phyloP scores from a whole-genome alignment of 2,329 filamentous ascomycete genomes.

The Aspergillus luchuensis region DNA sequence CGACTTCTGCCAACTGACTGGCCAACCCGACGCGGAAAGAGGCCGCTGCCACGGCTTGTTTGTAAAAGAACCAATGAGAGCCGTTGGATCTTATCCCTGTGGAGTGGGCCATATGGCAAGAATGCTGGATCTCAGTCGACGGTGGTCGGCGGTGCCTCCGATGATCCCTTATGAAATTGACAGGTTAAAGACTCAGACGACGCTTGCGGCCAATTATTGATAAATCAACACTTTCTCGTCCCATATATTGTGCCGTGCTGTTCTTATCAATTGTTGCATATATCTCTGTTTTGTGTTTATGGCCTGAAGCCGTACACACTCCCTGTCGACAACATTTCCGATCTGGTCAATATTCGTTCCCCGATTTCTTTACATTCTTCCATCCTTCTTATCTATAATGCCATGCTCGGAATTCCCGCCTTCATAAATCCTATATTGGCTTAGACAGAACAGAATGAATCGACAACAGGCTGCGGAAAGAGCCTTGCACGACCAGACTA shows the following conservation, averaged over 20 bases:
- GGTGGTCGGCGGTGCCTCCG: slow-evolving; percentile 16
- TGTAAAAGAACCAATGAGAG: not conserved
- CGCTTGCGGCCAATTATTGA: not conserved
- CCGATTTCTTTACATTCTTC: not conserved
- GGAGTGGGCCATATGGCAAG: not conserved
- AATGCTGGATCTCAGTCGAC: not conserved
- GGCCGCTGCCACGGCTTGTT: slow-evolving; percentile 2
- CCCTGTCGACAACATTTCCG: not conserved
- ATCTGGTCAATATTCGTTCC: not conserved
- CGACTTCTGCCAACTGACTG: not conserved
- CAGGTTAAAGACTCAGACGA: slow-evolving; percentile 5
- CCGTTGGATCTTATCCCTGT: not conserved
- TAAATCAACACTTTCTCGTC: not conserved
- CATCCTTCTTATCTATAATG: not conserved
- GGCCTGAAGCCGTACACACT: not conserved
- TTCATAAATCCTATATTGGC: not conserved
- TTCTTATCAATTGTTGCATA: not conserved
- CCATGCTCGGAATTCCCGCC: not conserved
- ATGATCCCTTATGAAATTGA: slow-evolving; percentile 7
- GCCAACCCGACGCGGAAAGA: not conserved
- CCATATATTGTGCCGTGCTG: not conserved
- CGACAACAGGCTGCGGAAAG: slow-evolving; percentile 46
- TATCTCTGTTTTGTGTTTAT: not conserved
- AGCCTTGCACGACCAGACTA: slow-evolving; percentile 58
- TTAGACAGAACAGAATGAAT: slow-evolving; percentile 28